Conservation (phyloP, 2,329 filamentous ascomycete species). For the Fusarium sarcochroum region DNA sequence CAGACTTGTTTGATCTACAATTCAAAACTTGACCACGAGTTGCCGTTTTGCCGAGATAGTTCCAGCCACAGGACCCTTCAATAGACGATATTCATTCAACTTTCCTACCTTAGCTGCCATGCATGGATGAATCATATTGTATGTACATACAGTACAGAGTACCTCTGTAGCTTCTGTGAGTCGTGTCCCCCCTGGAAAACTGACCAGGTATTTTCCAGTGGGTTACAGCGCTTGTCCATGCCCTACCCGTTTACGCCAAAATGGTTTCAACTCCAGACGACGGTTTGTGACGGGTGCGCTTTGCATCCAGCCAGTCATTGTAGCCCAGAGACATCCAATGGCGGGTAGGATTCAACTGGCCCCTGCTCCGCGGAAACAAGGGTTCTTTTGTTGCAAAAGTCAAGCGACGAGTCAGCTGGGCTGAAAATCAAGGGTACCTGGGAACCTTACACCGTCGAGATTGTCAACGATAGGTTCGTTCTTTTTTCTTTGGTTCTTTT, state of each 20-base stretch:
- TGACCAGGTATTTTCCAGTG: constrained; percentile 3
- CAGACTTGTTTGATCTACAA: background rate
- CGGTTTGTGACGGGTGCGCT: constrained; percentile 17
- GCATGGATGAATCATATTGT: background rate
- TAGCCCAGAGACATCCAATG: constrained; percentile 21
- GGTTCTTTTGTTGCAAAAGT: background rate
- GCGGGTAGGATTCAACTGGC: constrained; percentile 9
- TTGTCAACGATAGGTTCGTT: background rate
- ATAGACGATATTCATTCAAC: constrained; percentile 17
- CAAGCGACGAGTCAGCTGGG: background rate
- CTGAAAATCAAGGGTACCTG: constrained; percentile 5
- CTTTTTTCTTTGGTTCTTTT: background rate
- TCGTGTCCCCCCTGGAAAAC: background rate
- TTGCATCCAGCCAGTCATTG: constrained; percentile 21
- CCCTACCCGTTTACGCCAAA: constrained; percentile 25
- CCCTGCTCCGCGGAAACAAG: constrained; percentile 7
- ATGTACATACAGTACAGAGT: no score
- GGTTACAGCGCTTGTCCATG: constrained; percentile 9
- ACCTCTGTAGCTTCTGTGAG: background rate
- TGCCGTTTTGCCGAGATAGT: constrained; percentile 24
- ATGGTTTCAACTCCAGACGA: constrained; percentile 6
- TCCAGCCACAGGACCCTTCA: constrained; percentile 13
- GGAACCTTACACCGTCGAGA: background rate
- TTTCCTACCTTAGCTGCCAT: constrained; percentile 8
- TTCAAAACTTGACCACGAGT: background rate